Conservation (phyloP, 345 rosid genomes). For the Brassica juncea region DNA sequence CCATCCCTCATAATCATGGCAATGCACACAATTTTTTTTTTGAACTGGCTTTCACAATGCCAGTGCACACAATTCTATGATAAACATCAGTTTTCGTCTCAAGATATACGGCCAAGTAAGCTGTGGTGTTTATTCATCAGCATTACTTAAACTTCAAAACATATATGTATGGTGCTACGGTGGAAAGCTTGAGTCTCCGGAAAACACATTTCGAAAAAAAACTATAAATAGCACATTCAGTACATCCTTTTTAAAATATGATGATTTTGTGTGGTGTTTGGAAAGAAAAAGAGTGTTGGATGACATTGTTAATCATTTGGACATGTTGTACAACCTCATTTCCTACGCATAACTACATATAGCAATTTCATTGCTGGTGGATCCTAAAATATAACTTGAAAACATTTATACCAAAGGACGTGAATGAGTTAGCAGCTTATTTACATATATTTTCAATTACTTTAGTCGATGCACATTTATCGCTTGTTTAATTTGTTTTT, state of each 20-base stretch:
- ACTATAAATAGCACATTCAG: not conserved
- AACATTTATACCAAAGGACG: not conserved
- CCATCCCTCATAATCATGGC: not conserved
- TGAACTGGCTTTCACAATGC: no score
- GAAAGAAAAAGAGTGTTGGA: constrained; percentile 24
- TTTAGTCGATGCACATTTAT: not conserved
- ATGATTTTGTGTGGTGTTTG: constrained; percentile 19
- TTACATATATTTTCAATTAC: not conserved
- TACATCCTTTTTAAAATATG: not conserved
- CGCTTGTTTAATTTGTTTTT: not conserved
- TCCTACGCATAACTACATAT: constrained; percentile 26
- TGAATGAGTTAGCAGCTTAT: not conserved
- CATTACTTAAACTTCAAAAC: not conserved
- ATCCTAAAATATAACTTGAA: not conserved
- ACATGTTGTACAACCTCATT: constrained; percentile 24
- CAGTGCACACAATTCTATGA: not conserved
- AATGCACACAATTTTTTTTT: not conserved
- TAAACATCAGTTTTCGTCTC: not conserved
- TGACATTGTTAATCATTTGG: constrained; percentile 33
- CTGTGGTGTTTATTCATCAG: not conserved
- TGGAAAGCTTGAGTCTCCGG: not conserved
- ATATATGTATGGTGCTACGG: not conserved
- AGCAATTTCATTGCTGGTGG: constrained; percentile 15
- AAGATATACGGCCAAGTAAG: not conserved
- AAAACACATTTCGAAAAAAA: not conserved